Evolutionary conservation across 768 basidiomycete genomes (phyloP), one percentile per base, ranked within the genome.

Genomic region (Lactifluus subvellereus): DNA sequence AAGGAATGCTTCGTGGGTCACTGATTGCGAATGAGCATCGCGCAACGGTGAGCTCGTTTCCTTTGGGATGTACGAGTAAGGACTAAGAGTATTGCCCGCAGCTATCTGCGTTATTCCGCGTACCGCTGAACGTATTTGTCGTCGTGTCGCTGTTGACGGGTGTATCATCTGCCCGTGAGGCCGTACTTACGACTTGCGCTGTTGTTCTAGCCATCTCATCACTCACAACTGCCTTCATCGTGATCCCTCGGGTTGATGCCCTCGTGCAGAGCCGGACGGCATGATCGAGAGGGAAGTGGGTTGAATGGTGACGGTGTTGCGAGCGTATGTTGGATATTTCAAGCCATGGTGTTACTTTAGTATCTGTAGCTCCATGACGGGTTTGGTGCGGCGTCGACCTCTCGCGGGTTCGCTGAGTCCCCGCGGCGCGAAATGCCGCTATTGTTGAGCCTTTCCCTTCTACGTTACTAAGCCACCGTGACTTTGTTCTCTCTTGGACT

Each of bases 71-170:
- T 62, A 33, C 14, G 9, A 33, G 22, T 42, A 18, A 35, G 16
- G 45, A 51, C 27, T 62, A 22, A 64, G 33, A 54, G 48, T 16
- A 8, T 20, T 54, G 35, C 61, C 20, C 22, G 13, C 43, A 88
- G 87, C 73, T 88, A 6, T 85, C 86, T 0, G 81, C 87, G 2
- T 74, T 90, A 6, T 88, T 89, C 75, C 82, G 88, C 8, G 86
- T 89, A 5, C 88, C 88, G 2, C 78, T 90, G 53, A 89, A 89
- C 71, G 66, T 86, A 6, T 89, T 90, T 64, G 88, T 89, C 37
- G 84, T 87, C 45, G 78, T 84, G 16, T 83, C 87, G 1, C 78
- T 89, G 33, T 72, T 89, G 68, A 87, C 83, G 2, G 88, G 87
- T 3, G 84, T 87, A 22, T 86, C 84, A 0, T 81, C 81, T 11